These are phyloP conservation scores for Ogataea pignaliae DNA, from an alignment of 805 yeast species.

Conservation along the genomic window DNA sequence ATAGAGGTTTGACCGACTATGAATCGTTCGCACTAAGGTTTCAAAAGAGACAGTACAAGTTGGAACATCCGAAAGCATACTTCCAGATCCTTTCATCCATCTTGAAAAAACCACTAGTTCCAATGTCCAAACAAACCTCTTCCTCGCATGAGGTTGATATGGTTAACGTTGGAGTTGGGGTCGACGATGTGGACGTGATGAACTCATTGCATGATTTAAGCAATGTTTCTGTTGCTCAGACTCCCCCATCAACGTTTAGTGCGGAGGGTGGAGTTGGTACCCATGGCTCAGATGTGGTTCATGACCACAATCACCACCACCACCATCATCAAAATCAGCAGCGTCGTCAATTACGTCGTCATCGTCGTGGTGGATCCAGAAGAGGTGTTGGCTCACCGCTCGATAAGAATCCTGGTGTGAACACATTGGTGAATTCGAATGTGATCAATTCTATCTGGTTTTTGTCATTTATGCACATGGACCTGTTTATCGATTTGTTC, in stretches of 20 bases:
- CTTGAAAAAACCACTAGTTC: constrained; percentile 5
- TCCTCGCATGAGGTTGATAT: constrained; percentile 13
- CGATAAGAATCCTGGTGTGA: constrained; percentile 1
- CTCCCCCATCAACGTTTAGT: constrained; percentile 12
- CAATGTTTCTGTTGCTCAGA: constrained; percentile 18
- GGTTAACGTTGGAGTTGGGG: constrained; percentile 17
- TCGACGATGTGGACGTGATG: constrained; percentile 23
- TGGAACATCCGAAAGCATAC: constrained; percentile 13
- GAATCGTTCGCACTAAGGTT: constrained; percentile 15
- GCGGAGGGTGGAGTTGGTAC: constrained; percentile 1
- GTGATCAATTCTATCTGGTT: constrained; percentile 23
- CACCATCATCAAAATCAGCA: constrained; percentile 4
- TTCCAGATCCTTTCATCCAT: constrained; percentile 12
- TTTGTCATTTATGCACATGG: constrained; percentile 13
- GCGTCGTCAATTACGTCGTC: too few relatives aligned
- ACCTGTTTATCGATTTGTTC: constrained; percentile 17
- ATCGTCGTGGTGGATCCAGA: too few relatives aligned
- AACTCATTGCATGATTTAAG: constrained; percentile 22
- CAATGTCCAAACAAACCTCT: constrained; percentile 5
- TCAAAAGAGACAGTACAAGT: constrained; percentile 13
- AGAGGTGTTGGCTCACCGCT: too few relatives aligned
- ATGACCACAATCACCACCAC: constrained; percentile 8
- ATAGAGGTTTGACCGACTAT: constrained; percentile 9
- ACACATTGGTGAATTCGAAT: constrained; percentile 1
- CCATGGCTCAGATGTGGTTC: neutral